phyloP scores from a whole-genome alignment of 208 protist species.

The Trypanosoma cruzi region DNA sequence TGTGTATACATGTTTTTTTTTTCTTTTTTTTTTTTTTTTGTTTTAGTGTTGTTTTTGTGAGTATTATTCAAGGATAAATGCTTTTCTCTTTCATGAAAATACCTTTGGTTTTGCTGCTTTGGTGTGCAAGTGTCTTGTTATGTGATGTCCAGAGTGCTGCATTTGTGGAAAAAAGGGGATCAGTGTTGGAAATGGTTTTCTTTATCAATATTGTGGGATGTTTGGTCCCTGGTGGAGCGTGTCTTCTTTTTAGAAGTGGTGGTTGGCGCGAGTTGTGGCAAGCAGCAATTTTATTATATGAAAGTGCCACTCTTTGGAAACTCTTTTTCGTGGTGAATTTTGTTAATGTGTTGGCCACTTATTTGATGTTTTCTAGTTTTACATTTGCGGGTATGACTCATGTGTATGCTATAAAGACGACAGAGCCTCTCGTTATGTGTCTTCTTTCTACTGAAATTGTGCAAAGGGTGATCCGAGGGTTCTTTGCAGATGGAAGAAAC shows the following conservation, averaged over 20 bases:
- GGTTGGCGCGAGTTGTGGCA: background rate
- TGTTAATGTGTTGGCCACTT: slow-evolving; percentile 14
- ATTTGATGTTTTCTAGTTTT: slow-evolving; percentile 19
- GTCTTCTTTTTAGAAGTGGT: slow-evolving; percentile 1
- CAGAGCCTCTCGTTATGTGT: slow-evolving; percentile 24
- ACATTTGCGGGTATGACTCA: slow-evolving; percentile 17
- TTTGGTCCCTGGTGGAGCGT: background rate
- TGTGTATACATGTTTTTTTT: no score
- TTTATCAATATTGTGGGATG: slow-evolving; percentile 17
- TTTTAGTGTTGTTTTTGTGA: no score
- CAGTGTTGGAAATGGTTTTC: slow-evolving; percentile 17
- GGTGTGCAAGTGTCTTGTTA: slow-evolving; percentile 14
- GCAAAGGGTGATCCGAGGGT: slow-evolving; percentile 5
- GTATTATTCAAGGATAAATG: background rate
- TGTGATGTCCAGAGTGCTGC: slow-evolving; percentile 22
- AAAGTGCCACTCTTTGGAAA: slow-evolving; percentile 3
- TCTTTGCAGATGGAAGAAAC: background rate
- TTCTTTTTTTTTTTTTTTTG: no score
- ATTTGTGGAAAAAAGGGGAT: slow-evolving; percentile 6
- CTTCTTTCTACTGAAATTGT: slow-evolving; percentile 19
- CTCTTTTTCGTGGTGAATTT: slow-evolving; percentile 4
- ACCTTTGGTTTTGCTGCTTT: background rate
- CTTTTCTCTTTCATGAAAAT: slow-evolving; percentile 4
- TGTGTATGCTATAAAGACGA: slow-evolving; percentile 27
- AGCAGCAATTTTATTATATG: background rate